A percentile compares a stretch with the other conserved stretches of the same genome.
These are phyloP conservation scores for Parasitella parasitica DNA, from an alignment of 371 early-diverging fungal species.

Conservation along the genomic window DNA sequence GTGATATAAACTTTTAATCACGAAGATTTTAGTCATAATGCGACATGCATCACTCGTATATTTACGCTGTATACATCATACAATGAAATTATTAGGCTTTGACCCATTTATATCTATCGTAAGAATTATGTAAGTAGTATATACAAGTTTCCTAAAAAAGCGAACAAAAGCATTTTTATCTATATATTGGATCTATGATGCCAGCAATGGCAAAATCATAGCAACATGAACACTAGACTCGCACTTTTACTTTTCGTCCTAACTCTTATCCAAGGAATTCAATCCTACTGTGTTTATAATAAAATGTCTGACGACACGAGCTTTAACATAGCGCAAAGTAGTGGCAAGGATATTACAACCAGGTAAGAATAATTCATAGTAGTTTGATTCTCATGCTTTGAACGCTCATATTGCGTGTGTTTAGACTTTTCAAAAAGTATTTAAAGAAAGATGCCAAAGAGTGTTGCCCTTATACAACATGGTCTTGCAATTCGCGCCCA, in stretches of 20 bases:
- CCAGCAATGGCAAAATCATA: background rate
- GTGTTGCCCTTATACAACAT: constrained; percentile 14
- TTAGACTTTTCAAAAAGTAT: background rate
- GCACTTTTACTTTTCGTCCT: background rate
- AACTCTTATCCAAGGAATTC: background rate
- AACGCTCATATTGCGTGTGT: background rate
- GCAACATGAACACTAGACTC: background rate
- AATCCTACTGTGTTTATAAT: constrained; percentile 12
- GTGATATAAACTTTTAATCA: too few relatives aligned
- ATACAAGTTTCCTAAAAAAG: background rate
- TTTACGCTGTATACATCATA: too few relatives aligned
- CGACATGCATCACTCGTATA: too few relatives aligned
- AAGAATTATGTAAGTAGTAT: too few relatives aligned
- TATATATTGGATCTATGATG: background rate
- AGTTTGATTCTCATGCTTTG: too few relatives aligned
- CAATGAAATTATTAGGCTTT: too few relatives aligned
- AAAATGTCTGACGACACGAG: background rate
- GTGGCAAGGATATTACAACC: background rate
- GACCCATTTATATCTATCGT: too few relatives aligned
- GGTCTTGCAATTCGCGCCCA: constrained; percentile 1
- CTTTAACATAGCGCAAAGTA: background rate
- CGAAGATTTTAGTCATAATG: too few relatives aligned
- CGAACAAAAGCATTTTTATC: background rate
- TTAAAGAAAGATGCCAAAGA: background rate
- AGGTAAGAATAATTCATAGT: background rate